Percentiles rank a stretch among this genome's conserved stretches.
phyloP scores from a whole-genome alignment of 306 rosid species.

The Quercus aquifolioides region DNA sequence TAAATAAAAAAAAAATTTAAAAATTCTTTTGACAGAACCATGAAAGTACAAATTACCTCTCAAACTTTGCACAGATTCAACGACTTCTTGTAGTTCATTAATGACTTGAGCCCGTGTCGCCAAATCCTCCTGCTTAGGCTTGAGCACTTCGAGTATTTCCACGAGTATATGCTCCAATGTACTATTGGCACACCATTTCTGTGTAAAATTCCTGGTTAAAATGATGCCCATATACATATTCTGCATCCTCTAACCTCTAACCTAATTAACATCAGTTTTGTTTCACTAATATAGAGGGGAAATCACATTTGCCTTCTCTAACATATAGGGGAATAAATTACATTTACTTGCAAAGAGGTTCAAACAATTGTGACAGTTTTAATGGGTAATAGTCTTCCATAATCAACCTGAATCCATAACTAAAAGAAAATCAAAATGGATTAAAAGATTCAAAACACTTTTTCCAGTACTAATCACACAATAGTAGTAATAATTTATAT shows the following conservation, averaged over 20 bases:
- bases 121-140: constrained; percentile 59
- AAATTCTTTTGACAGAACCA: constrained; percentile 11
- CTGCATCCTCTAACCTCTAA: too few species aligned
- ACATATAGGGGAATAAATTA: too few species aligned
- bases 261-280: too few species aligned
- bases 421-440: background rate
- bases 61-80: constrained; percentile 49
- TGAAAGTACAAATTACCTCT: constrained; percentile 41
- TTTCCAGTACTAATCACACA: background rate
- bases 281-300: too few species aligned
- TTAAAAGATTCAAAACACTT: background rate
- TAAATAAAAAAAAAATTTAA: background rate
- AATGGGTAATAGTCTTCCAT: background rate
- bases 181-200: background rate
- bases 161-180: constrained; percentile 43
- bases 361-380: background rate
- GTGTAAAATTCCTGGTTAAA: too few species aligned
- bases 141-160: constrained; percentile 46
- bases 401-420: background rate
- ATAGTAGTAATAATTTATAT: background rate
- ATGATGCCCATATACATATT: too few species aligned
- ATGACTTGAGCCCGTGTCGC: constrained; percentile 42
- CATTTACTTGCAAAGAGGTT: background rate
- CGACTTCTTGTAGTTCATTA: constrained; percentile 38
- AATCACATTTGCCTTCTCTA: too few species aligned